Percentiles rank a stretch among this genome's conserved stretches.
These are phyloP conservation scores for Podila clonocystis DNA, from an alignment of 192 early-diverging fungal genomes.

Conservation along the genomic window DNA sequence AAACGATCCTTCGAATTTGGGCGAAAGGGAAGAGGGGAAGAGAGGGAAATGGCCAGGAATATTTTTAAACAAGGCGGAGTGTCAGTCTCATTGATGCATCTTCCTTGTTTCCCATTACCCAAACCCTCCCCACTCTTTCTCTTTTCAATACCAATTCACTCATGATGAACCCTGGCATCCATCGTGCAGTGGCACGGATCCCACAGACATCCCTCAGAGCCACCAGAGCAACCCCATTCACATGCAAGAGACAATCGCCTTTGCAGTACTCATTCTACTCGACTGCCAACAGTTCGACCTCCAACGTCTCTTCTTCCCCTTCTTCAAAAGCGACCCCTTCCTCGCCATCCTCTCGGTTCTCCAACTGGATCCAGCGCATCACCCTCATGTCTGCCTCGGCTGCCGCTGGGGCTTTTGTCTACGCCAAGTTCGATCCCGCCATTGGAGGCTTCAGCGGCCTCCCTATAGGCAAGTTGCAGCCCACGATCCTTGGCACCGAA, in stretches of 20 bases:
- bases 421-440: conserved; percentile 27
- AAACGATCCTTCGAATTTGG: too few relatives aligned
- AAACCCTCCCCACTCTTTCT: too few relatives aligned
- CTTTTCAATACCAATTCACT: too few relatives aligned
- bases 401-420: conserved; percentile 35
- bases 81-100: too few relatives aligned
- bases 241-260: not conserved
- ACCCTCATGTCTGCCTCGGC: conserved; percentile 40
- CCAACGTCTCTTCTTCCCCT: not conserved
- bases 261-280: conserved; percentile 5
- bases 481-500: conserved; percentile 27
- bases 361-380: conserved; percentile 24
- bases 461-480: conserved; percentile 35
- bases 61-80: too few relatives aligned
- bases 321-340: not conserved
- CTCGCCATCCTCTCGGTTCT: not conserved
- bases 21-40: too few relatives aligned
- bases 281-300: not conserved
- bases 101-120: too few relatives aligned
- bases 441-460: conserved; percentile 26
- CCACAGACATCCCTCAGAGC: not conserved
- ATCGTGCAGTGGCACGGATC: not conserved
- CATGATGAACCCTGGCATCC: too few relatives aligned
- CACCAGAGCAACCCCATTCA: not conserved
- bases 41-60: too few relatives aligned